Evolutionary conservation across 2,329 filamentous ascomycete species (phyloP).

Genomic region (Cordyceps militaris): DNA sequence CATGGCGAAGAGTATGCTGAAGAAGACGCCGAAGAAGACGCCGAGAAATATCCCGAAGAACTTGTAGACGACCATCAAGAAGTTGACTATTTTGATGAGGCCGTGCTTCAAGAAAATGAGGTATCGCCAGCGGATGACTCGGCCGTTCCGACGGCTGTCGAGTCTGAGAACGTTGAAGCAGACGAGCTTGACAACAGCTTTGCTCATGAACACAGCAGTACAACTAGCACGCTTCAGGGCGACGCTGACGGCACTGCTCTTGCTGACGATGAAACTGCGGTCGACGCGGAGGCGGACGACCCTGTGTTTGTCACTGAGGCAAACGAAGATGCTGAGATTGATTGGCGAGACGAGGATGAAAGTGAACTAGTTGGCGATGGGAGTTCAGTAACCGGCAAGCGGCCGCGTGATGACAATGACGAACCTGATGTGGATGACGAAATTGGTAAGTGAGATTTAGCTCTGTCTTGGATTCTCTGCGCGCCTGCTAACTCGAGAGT

Average conservation of each 20-base stretch:
- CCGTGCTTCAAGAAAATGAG: constrained; percentile 13
- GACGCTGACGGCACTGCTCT: constrained; percentile 24
- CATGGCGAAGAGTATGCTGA: constrained; percentile 15
- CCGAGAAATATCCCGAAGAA: constrained; percentile 15
- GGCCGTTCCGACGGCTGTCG: constrained; percentile 1
- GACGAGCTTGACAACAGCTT: constrained; percentile 17
- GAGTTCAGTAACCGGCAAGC: constrained; percentile 21
- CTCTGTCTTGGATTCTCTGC: not conserved
- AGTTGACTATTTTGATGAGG: constrained; percentile 15
- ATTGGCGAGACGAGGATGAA: constrained; percentile 25
- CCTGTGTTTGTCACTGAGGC: constrained; percentile 15
- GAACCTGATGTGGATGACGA: constrained; percentile 27
- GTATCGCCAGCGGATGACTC: constrained; percentile 1
- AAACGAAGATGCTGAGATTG: constrained; percentile 22
- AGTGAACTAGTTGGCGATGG: constrained; percentile 17
- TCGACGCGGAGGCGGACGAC: constrained; percentile 19
- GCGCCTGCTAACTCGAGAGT: constrained; percentile 24
- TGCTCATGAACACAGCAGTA: constrained; percentile 19
- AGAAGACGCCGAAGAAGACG: constrained; percentile 17
- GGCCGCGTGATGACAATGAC: constrained; percentile 24
- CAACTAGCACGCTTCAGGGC: constrained; percentile 27
- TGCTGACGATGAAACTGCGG: constrained; percentile 17
- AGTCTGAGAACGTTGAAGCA: constrained; percentile 17
- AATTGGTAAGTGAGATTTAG: constrained; percentile 21
- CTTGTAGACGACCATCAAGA: constrained; percentile 12